These are phyloP conservation scores for Ocimum tenuiflorum DNA, from an alignment of 257 asterid genomes.

Conservation along the genomic window DNA sequence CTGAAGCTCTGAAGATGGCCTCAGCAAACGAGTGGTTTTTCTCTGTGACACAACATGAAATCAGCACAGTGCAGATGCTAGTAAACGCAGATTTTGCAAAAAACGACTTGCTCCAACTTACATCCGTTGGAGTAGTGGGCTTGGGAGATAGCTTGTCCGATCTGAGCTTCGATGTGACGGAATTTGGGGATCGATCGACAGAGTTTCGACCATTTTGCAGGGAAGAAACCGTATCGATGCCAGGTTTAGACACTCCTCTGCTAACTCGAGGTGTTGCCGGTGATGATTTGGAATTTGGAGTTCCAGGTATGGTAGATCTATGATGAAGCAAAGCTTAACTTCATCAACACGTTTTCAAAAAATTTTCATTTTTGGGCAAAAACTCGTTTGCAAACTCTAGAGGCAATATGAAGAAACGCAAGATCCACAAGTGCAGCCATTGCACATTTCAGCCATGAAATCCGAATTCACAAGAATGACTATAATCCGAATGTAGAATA, in stretches of 20 bases:
- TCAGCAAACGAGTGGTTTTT: conserved; percentile 45
- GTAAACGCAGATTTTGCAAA: not conserved
- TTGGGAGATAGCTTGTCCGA: conserved; percentile 41
- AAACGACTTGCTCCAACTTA: conserved; percentile 28
- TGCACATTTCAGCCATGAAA: conserved; percentile 11
- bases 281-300: conserved; percentile 49
- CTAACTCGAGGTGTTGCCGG: conserved; percentile 42
- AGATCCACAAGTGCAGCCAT: conserved; percentile 18
- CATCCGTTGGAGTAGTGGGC: conserved; percentile 48
- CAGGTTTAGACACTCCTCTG: conserved; percentile 48
- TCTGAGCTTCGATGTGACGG: conserved; percentile 46
- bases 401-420: conserved; percentile 7
- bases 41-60: conserved; percentile 30
- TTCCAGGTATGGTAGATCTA: conserved; percentile 51
- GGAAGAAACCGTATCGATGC: conserved; percentile 44
- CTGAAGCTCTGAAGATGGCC: conserved; percentile 56
- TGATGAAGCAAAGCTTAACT: conserved; percentile 4
- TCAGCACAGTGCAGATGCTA: conserved; percentile 3
- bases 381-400: conserved; percentile 4
- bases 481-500: conserved; percentile 5
- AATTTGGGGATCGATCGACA: conserved; percentile 41
- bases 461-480: not conserved
- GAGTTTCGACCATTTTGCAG: conserved; percentile 41
- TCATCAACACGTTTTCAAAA: no score
- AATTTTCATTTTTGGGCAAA: no score